Percentiles rank a stretch among this genome's conserved stretches.
These are phyloP conservation scores for Phytopythium sindhum DNA, from an alignment of 352 stramenopile species.

Conservation along the genomic window DNA sequence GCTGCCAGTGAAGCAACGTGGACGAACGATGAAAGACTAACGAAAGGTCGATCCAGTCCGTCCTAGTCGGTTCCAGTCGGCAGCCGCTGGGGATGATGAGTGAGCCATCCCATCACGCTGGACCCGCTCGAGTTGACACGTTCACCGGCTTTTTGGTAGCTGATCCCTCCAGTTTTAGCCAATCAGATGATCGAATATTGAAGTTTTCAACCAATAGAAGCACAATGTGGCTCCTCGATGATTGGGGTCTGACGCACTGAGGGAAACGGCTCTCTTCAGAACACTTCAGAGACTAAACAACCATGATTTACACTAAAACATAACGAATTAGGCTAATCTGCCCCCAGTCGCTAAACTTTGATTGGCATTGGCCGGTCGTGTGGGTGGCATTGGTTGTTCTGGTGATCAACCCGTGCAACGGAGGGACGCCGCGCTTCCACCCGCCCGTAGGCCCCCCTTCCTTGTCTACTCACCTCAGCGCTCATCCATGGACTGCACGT, in stretches of 20 bases:
- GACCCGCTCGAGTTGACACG: background rate
- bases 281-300: background rate
- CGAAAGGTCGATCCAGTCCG: background rate
- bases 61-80: background rate
- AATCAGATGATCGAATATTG: background rate
- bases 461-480: background rate
- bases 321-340: background rate
- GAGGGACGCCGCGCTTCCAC: background rate
- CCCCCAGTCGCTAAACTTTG: background rate
- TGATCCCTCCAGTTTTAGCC: background rate
- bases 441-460: background rate
- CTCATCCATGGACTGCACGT: slow-evolving; percentile 62
- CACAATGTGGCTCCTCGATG: background rate
- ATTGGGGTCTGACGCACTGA: background rate
- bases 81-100: background rate
- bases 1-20: background rate
- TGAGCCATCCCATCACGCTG: background rate
- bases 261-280: slow-evolving; percentile 1
- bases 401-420: background rate
- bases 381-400: background rate
- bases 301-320: background rate
- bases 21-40: background rate
- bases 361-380: background rate
- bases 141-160: background rate
- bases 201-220: slow-evolving; percentile 7